phyloP scores from a whole-genome alignment of 495 filamentous ascomycete genomes.

The Penicillium samsonianum region DNA sequence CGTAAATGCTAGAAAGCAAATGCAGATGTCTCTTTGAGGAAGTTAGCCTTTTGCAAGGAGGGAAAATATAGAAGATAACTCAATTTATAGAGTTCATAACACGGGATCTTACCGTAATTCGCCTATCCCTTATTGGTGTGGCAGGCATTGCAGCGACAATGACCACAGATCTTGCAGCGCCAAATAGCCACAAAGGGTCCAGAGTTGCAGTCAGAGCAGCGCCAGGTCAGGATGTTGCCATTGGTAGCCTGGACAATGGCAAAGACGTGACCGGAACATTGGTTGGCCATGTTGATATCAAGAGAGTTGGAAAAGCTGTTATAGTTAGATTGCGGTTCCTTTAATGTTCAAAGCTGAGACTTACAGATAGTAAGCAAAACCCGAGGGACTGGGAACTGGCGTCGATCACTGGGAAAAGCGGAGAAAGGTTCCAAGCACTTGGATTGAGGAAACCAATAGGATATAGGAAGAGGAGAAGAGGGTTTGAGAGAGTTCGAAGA shows the following conservation, averaged over 20 bases:
- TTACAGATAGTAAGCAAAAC: constrained; percentile 24
- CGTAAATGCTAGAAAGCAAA: constrained; percentile 3
- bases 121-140: constrained; percentile 45
- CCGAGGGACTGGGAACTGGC: constrained; percentile 26
- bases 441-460: neutral
- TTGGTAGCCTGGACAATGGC: constrained; percentile 50
- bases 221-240: constrained; percentile 52
- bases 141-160: constrained; percentile 49
- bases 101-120: constrained; percentile 2
- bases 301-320: neutral
- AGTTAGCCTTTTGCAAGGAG: constrained; percentile 8
- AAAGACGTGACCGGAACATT: constrained; percentile 49
- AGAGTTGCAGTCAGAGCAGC: constrained; percentile 52
- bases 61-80: neutral
- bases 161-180: constrained; percentile 51
- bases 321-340: neutral
- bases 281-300: constrained; percentile 42
- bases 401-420: constrained; percentile 27
- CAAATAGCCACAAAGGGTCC: constrained; percentile 53
- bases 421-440: constrained; percentile 13
- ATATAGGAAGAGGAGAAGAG: neutral
- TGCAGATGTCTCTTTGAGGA: constrained; percentile 5
- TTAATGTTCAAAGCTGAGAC: neutral
- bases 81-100: neutral
- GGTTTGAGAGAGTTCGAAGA: neutral